Base-by-base conservation (phyloP, 2,329 filamentous ascomycete species). In the Colletotrichum horii region DNA sequence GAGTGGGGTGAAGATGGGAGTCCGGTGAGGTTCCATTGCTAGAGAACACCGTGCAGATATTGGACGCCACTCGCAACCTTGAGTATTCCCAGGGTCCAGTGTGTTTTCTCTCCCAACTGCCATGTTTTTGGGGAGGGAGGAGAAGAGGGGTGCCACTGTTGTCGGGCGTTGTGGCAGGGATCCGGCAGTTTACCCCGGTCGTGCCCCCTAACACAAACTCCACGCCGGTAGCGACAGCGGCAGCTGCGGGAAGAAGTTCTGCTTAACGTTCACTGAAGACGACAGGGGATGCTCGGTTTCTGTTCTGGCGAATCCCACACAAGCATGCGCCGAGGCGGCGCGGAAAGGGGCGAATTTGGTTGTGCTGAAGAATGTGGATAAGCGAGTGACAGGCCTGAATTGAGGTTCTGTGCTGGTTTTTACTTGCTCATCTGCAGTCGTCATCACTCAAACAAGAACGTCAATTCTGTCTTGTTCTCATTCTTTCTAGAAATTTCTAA, bases 181-280 rank as follows among this genome's bases (percentile, higher is more conserved):
- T 62, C n/a, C 64, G 55, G 65, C 38, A 68, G 28, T 72, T 56
- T 61, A 62, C 70, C 70, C 70, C 65, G 56, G 70, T 64, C 70
- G 70, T 73, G 70, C 56, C 65, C 70, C 48, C 55, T 8, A 38
- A 67, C 30, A 56, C 22, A n/a, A 24, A 36, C 56, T 73, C 64
- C 70, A 73, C 65, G 28, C 16, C 28, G 55, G 56, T 11, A 72
- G 55, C 55, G 70, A 72, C 52, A 52, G 38, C 64, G 64, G 64
- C 64, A 68, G 56, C 70, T 55, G 56, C 32, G 56, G 65, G 70
- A 69, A 62, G 55, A 69, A 19, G 15, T 52, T 62, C 64, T 67
- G 55, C 36, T 55, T 56, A 34, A 24, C 32, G 16, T 36, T 36
- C 24, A 26, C n/a, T 34, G 30, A 26, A 48, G 12, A 6, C 3